Evolutionary conservation across 2,329 filamentous ascomycete genomes (phyloP).

Genomic region (Trichoderma arundinaceum): DNA sequence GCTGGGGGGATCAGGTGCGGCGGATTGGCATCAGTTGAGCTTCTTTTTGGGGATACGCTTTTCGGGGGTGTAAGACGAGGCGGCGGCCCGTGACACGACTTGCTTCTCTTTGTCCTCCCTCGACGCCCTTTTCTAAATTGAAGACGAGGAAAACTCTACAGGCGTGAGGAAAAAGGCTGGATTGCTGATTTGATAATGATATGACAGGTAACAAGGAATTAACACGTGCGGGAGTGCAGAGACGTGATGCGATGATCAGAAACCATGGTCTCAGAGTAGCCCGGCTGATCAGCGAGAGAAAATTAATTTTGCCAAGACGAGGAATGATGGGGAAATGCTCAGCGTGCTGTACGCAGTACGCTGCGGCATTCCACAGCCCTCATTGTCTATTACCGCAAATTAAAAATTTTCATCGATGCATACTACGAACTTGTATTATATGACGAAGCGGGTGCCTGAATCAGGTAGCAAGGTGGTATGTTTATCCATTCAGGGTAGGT

Average conservation of each 20-base stretch:
- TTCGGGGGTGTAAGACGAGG: not conserved
- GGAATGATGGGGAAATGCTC: slow-evolving; percentile 4
- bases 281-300: not conserved
- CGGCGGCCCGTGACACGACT: slow-evolving; percentile 4
- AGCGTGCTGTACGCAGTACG: not conserved
- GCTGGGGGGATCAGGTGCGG: not conserved
- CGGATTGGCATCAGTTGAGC: not conserved
- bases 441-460: too few relatives aligned
- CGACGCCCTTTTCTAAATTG: not conserved
- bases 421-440: too few relatives aligned
- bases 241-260: not conserved
- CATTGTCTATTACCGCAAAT: too few relatives aligned
- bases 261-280: not conserved
- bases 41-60: not conserved
- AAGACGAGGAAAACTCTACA: not conserved
- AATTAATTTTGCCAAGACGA: not conserved
- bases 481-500: slow-evolving; percentile 10
- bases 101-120: not conserved
- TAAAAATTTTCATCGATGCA: too few relatives aligned
- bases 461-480: too few relatives aligned
- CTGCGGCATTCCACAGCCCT: not conserved
- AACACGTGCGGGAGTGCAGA: not conserved
- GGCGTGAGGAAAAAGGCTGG: not conserved
- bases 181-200: not conserved
- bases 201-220: not conserved